Evolutionary conservation across 2,329 filamentous ascomycete genomes (phyloP), one percentile per base, ranked within the genome.

Genomic region (Xylariaceae sp.): DNA sequence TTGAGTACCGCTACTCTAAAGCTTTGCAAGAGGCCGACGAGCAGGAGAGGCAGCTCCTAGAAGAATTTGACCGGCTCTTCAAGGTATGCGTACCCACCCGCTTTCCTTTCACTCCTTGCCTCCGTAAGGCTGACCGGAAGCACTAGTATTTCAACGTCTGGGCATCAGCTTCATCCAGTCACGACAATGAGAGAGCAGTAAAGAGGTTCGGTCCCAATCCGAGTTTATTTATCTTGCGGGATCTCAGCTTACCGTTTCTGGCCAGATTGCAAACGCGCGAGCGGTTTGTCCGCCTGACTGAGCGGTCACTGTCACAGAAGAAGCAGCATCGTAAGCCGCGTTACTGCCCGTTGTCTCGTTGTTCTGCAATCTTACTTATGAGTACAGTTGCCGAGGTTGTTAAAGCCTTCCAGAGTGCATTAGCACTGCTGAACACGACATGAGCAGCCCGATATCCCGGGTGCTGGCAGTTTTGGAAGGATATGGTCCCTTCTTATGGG

Each of bases 131-230:
- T 14, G 9, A 6, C 12, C 16, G 6, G 10, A 3, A 42, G 28
- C 24, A 29, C 28, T 25, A 93, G 86, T 83, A 83, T 54, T 94
- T 94, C 56, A 71, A 72, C 37, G 63, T 79, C 22, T 95, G 89
- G 88, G 83, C 84, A 16, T 69, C 80, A 14, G 76, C 83, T 10
- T 81, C 83, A 1, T 72, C 78, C 19, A 62, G 68, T 9, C 78
- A 85, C 40, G 89, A 94, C 56, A 78, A 83, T 35, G 79, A 81
- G 38, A 75, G 89, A 36, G 83, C 84, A 16, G 69, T 77, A 42
- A 90, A 90, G 58, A 77, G 88, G 81, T 82, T 57, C 5, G 24
- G n/a, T 6, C n/a, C 12, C 12, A 6, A 7, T 26, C n/a, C n/a
- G 24, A 12, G 5, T 8, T 13, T 12, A 14, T 26, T 23, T 26